A percentile compares a stretch with the other conserved stretches of the same genome.
Conservation (phyloP, 2,329 filamentous ascomycete genomes). For the Huntiella moniliformis region DNA sequence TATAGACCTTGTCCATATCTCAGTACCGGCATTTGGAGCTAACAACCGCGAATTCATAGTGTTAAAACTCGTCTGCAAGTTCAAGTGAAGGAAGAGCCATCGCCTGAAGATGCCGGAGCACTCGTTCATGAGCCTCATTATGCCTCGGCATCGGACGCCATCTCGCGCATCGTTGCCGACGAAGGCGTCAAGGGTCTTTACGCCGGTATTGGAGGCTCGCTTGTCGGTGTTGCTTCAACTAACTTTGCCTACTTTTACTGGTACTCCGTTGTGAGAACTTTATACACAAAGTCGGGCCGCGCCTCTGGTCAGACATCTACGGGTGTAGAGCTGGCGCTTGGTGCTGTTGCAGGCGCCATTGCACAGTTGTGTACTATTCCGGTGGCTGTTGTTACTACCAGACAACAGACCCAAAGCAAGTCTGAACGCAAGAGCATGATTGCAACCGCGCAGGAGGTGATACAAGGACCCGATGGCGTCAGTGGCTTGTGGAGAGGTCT, state of each 20-base stretch:
- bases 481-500: constrained; percentile 83
- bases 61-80: constrained; percentile 95
- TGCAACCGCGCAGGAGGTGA: constrained; percentile 73
- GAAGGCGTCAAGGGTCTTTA: constrained; percentile 77
- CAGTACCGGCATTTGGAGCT: too few species aligned
- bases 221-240: constrained; percentile 85
- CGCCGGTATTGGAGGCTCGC: constrained; percentile 65
- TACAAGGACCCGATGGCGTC: constrained; percentile 77
- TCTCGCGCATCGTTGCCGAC: constrained; percentile 60
- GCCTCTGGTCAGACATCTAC: constrained; percentile 46
- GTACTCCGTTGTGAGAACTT: constrained; percentile 72
- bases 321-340: constrained; percentile 62
- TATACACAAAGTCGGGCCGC: constrained; percentile 51
- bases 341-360: constrained; percentile 72
- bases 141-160: constrained; percentile 69
- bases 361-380: constrained; percentile 95
- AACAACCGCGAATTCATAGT: constrained; percentile 25
- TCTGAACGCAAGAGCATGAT: constrained; percentile 68
- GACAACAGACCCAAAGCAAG: constrained; percentile 84
- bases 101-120: constrained; percentile 23
- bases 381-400: constrained; percentile 83
- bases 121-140: constrained; percentile 48
- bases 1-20: too few species aligned
- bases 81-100: constrained; percentile 37
- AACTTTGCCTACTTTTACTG: constrained; percentile 99